Evolutionary conservation across 352 stramenopile species (phyloP).

Genomic region (Globisporangium recalcitrans): DNA sequence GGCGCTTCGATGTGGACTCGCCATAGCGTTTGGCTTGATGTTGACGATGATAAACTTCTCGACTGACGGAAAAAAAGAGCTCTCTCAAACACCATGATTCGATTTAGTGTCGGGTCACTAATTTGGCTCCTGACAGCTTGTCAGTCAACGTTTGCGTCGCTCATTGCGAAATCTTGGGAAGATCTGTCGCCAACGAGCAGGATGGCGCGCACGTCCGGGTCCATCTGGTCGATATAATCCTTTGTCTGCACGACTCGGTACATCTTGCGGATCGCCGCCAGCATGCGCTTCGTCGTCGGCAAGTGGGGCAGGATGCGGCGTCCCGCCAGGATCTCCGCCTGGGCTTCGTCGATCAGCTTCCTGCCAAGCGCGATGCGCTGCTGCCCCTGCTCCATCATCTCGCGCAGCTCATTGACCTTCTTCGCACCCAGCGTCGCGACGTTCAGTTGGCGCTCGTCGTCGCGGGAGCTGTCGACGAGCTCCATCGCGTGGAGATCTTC

Average conservation of each 20-base stretch:
- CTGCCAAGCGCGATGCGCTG: slow-evolving; percentile 32
- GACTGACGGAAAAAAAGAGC: too few species aligned
- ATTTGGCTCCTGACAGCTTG: too few species aligned
- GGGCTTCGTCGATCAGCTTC: slow-evolving; percentile 32
- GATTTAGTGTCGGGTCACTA: too few species aligned
- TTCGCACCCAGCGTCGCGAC: slow-evolving; percentile 44
- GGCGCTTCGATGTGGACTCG: background rate
- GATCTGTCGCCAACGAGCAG: slow-evolving; percentile 17
- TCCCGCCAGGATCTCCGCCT: slow-evolving; percentile 33
- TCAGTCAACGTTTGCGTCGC: background rate
- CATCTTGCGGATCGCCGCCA: slow-evolving; percentile 41
- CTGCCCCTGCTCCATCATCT: slow-evolving; percentile 42
- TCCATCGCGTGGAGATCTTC: slow-evolving; percentile 38
- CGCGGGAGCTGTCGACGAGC: slow-evolving; percentile 41
- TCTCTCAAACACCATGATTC: too few species aligned
- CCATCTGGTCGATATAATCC: slow-evolving; percentile 67
- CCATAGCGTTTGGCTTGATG: background rate
- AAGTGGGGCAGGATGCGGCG: slow-evolving; percentile 48
- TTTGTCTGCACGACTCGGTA: slow-evolving; percentile 66
- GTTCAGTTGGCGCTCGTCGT: slow-evolving; percentile 45
- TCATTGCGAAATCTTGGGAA: background rate
- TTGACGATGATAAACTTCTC: too few species aligned
- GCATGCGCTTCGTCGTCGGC: slow-evolving; percentile 54
- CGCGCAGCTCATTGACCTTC: slow-evolving; percentile 49
- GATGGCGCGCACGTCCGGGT: slow-evolving; percentile 37